Conservation (phyloP, 1,284 basidiomycete species). For the Apiotrichum gracile region DNA sequence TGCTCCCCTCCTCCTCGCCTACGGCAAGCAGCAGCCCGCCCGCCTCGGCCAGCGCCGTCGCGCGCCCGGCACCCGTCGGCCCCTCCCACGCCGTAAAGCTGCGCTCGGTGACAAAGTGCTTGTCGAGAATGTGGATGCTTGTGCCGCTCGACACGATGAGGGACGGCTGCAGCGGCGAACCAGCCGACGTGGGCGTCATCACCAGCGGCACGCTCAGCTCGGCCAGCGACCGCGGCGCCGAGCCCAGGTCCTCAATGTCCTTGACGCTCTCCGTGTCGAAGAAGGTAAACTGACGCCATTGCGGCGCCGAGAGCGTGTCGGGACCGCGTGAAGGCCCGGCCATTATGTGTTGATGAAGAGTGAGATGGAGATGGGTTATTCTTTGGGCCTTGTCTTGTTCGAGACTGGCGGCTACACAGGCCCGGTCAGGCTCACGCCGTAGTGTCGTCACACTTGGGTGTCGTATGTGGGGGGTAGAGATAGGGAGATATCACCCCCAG, state of each 20-base stretch:
- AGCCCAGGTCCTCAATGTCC: slow-evolving; percentile 69
- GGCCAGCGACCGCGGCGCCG: slow-evolving; percentile 66
- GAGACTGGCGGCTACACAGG: no score
- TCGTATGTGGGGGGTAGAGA: no score
- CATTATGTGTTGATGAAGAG: background rate
- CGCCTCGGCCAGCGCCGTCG: slow-evolving; percentile 57
- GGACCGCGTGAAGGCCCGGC: slow-evolving; percentile 12
- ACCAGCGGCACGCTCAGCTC: slow-evolving; percentile 30
- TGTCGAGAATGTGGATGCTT: slow-evolving; percentile 52
- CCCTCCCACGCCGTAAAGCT: slow-evolving; percentile 72
- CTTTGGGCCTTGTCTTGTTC: no score
- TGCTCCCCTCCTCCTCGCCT: slow-evolving; percentile 71
- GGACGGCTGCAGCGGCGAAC: slow-evolving; percentile 32
- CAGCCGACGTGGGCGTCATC: slow-evolving; percentile 30
- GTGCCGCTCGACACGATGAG: slow-evolving; percentile 36
- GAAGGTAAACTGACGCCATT: slow-evolving; percentile 68
- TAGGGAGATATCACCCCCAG: no score
- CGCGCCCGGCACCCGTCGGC: slow-evolving; percentile 36
- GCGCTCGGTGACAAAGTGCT: slow-evolving; percentile 63
- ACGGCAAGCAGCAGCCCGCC: slow-evolving; percentile 73
- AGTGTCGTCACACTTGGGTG: no score
- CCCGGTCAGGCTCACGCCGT: no score
- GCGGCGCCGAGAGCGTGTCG: slow-evolving; percentile 23
- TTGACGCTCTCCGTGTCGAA: slow-evolving; percentile 58
- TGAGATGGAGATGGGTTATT: background rate